Evolutionary conservation across 768 basidiomycete genomes (phyloP).

Genomic region (Psilocybe tampanensis): DNA sequence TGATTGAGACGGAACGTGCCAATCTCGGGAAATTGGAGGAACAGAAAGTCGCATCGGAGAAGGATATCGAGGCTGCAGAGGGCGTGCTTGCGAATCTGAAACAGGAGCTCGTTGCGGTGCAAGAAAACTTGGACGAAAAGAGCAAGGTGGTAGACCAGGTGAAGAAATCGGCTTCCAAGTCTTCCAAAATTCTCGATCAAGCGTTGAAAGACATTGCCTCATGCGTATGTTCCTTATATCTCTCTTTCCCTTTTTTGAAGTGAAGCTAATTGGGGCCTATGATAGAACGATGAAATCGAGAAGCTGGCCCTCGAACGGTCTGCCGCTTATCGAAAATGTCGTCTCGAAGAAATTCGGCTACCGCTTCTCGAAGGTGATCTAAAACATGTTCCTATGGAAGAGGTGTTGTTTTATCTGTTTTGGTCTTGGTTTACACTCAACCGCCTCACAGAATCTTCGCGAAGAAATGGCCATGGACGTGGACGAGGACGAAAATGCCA

Average conservation of each 20-base stretch:
- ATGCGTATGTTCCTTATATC: constrained; percentile 61
- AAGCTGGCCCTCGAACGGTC: constrained; percentile 85
- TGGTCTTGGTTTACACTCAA: background rate
- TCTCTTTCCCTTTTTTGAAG: background rate
- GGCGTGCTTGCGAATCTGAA: constrained; percentile 56
- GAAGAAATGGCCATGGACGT: constrained; percentile 92
- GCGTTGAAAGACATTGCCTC: constrained; percentile 87
- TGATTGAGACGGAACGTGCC: constrained; percentile 51
- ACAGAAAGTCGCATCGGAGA: constrained; percentile 55
- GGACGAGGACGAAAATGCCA: constrained; percentile 84
- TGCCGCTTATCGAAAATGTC: constrained; percentile 86
- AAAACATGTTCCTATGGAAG: constrained; percentile 92
- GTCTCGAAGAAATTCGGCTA: constrained; percentile 88
- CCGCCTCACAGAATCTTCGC: constrained; percentile 60
- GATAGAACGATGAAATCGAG: constrained; percentile 79
- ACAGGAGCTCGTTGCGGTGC: constrained; percentile 60
- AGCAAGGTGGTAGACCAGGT: constrained; percentile 74
- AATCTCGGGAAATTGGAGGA: constrained; percentile 56
- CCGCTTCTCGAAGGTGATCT: constrained; percentile 78
- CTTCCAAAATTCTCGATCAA: constrained; percentile 80
- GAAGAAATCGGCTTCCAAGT: constrained; percentile 69
- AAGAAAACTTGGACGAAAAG: constrained; percentile 72
- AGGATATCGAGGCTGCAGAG: constrained; percentile 63
- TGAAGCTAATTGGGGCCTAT: constrained; percentile 4
- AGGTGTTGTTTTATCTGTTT: constrained; percentile 52